A percentile compares a stretch with the other conserved stretches of the same genome.
Conservation (phyloP, 768 basidiomycete species). For the Mycena kentingensis region DNA sequence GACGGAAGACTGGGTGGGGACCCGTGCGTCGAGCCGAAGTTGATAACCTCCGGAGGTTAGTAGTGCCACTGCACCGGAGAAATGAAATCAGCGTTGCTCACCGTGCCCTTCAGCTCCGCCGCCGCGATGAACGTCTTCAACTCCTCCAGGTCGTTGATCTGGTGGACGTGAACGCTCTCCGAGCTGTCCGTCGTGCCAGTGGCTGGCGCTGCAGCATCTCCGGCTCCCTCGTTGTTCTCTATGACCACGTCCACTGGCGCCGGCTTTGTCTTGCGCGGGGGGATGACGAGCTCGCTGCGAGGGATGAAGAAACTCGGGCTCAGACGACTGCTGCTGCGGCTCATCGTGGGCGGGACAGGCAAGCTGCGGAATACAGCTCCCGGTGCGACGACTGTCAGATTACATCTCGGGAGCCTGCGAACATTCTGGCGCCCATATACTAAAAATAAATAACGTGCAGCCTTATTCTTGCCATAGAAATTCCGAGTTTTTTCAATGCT, state of each 20-base stretch:
- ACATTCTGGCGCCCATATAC: too few species aligned
- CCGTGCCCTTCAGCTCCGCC: background rate
- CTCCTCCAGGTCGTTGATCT: background rate
- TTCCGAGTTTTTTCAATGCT: too few species aligned
- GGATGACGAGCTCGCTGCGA: background rate
- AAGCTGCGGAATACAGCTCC: too few species aligned
- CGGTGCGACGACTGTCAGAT: too few species aligned
- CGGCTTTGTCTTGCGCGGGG: background rate
- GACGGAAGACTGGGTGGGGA: background rate
- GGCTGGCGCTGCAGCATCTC: background rate
- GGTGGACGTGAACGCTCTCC: background rate
- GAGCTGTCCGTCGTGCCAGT: background rate
- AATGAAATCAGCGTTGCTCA: background rate
- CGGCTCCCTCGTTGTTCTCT: background rate
- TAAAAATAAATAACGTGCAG: too few species aligned
- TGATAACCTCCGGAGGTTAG: background rate
- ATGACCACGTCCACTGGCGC: too few species aligned
- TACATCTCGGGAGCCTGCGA: too few species aligned
- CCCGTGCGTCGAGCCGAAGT: background rate
- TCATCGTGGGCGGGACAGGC: too few species aligned
- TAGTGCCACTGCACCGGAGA: too few species aligned
- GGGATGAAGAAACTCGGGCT: background rate
- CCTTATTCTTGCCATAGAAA: too few species aligned
- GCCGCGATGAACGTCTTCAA: background rate
- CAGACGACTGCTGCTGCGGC: too few species aligned